Evolutionary conservation across 2,329 filamentous ascomycete species (phyloP).

Genomic region (Paraphaeosphaeria sporulosa): DNA sequence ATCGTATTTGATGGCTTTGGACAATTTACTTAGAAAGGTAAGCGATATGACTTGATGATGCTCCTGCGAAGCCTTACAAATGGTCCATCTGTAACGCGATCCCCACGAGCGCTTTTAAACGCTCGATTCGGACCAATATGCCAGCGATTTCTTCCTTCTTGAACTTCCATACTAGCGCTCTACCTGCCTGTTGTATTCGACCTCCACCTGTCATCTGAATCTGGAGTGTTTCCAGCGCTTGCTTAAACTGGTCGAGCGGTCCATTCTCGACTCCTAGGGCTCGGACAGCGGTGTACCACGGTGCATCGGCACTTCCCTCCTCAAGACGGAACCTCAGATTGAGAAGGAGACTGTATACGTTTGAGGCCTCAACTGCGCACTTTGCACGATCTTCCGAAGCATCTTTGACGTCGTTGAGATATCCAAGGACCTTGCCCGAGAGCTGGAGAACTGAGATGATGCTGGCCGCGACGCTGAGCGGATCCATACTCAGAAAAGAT

Average conservation of each 20-base stretch:
- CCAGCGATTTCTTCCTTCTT: no score
- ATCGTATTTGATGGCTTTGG: constrained; percentile 20
- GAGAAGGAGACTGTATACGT: no score
- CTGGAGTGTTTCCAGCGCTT: constrained; percentile 23
- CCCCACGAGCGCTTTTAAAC: constrained; percentile 23
- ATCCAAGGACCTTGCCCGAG: no score
- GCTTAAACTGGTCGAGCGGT: constrained; percentile 30
- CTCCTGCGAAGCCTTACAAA: constrained; percentile 5
- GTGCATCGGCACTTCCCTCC: no score
- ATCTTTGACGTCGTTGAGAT: no score
- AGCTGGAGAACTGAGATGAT: no score
- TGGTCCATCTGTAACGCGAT: constrained; percentile 25
- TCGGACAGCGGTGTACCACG: neutral
- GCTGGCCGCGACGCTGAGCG: no score
- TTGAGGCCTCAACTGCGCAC: no score
- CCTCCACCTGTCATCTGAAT: constrained; percentile 19
- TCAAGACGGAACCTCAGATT: no score
- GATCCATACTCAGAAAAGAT: no score
- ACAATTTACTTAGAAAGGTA: constrained; percentile 22
- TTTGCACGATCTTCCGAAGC: no score
- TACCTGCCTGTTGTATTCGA: constrained; percentile 13
- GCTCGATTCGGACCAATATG: constrained; percentile 24
- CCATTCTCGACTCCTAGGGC: constrained; percentile 27
- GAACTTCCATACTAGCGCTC: constrained; percentile 24
- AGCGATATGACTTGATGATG: constrained; percentile 12